Evolutionary conservation across 202 grass and related monocot species (phyloP).

Genomic region (Brachypodium distachyon): DNA sequence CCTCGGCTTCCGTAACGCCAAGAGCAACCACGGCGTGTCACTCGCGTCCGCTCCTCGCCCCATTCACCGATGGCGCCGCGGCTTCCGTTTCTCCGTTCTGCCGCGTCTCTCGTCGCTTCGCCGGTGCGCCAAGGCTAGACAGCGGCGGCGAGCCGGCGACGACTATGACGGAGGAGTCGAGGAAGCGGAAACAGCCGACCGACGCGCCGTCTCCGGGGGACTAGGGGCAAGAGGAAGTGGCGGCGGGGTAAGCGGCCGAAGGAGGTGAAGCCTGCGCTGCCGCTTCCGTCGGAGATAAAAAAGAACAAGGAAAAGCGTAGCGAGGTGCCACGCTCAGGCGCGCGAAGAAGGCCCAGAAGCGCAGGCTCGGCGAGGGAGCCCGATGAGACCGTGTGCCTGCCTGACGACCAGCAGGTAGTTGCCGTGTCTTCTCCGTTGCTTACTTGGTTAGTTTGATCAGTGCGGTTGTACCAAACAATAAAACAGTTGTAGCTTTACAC

Average conservation of each 20-base stretch:
- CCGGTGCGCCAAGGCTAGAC: not conserved
- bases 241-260: slow-evolving; percentile 33
- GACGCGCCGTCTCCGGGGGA: slow-evolving; percentile 2
- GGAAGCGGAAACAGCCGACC: slow-evolving; percentile 23
- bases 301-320: slow-evolving; percentile 95
- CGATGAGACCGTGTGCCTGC: slow-evolving; percentile 71
- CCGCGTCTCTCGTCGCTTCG: too few species aligned
- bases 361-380: slow-evolving; percentile 52
- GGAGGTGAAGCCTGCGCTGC: slow-evolving; percentile 28
- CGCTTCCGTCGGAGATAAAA: slow-evolving; percentile 68
- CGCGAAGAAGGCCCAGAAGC: slow-evolving; percentile 78
- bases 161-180: slow-evolving; percentile 39
- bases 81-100: too few species aligned
- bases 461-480: not conserved
- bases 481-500: not conserved
- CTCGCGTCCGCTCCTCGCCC: too few species aligned
- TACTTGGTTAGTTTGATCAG: not conserved
- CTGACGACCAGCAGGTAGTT: slow-evolving; percentile 74
- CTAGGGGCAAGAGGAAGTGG: not conserved
- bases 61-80: too few species aligned
- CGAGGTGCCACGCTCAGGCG: slow-evolving; percentile 75
- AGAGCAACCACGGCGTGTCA: too few species aligned
- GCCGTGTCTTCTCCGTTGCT: not conserved
- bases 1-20: too few species aligned
- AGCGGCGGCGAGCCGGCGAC: not conserved